Evolutionary conservation across 257 asterid genomes (phyloP).

Genomic region (Solanum stenotomum): DNA sequence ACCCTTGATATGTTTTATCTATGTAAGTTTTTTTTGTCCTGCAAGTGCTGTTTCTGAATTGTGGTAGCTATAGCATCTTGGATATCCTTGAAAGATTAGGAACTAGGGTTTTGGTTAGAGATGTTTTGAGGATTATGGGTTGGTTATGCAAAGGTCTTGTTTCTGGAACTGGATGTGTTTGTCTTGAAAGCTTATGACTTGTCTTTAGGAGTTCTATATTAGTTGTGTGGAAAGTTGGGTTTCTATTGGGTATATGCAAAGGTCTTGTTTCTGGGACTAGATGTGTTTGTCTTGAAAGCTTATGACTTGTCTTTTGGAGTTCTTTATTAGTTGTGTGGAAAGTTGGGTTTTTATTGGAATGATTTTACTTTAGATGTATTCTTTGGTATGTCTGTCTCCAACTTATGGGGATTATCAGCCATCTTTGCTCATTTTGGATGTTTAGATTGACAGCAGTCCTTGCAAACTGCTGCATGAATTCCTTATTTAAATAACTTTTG

Average conservation of each 20-base stretch:
- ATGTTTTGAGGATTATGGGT: background rate
- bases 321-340: background rate
- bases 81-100: background rate
- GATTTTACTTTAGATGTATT: background rate
- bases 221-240: background rate
- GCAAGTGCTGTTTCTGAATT: background rate
- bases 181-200: background rate
- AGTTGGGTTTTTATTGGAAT: background rate
- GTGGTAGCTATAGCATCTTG: background rate
- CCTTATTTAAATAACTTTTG: background rate
- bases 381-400: background rate
- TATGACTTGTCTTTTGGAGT: background rate
- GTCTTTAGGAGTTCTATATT: background rate
- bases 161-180: background rate
- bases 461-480: background rate
- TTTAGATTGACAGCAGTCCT: background rate
- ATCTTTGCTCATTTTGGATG: background rate
- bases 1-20: background rate
- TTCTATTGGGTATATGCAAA: background rate
- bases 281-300: background rate
- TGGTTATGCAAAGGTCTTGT: background rate
- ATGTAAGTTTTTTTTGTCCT: background rate
- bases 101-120: background rate
- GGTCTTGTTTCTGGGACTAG: background rate
- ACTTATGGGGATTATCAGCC: background rate